Conservation (phyloP, 768 basidiomycete species). For the Cystobasidium ongulense region DNA sequence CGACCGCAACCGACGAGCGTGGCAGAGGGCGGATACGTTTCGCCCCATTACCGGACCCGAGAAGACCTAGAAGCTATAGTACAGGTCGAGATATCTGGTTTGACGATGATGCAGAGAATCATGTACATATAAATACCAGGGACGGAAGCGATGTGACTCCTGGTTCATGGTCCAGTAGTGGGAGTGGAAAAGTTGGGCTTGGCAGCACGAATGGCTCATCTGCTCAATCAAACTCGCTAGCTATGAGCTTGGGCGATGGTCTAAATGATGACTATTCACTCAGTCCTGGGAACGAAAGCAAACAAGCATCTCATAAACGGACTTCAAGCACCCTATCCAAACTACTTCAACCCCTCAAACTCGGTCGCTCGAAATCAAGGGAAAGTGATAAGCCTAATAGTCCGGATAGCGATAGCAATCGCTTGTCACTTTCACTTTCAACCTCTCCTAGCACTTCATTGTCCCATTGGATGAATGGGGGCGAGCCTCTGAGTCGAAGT, state of each 20-base stretch:
- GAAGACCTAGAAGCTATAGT: constrained; percentile 10
- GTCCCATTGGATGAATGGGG: constrained; percentile 3
- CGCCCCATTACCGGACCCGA: constrained; percentile 24
- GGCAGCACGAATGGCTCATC: constrained; percentile 3
- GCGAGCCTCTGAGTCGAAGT: constrained; percentile 10
- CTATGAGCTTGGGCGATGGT: background rate
- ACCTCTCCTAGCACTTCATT: background rate
- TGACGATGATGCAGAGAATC: background rate
- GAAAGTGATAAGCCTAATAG: constrained; percentile 2
- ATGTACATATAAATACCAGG: constrained; percentile 8
- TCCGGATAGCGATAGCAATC: background rate
- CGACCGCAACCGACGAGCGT: background rate
- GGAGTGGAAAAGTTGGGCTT: background rate
- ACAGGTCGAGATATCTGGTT: constrained; percentile 23
- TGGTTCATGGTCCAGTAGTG: background rate
- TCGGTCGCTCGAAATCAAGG: constrained; percentile 19
- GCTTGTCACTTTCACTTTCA: background rate
- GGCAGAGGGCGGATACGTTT: constrained; percentile 8
- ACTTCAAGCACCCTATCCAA: constrained; percentile 6
- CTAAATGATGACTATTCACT: background rate
- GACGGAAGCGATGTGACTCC: background rate
- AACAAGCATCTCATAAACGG: background rate
- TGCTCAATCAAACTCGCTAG: background rate
- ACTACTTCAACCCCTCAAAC: constrained; percentile 21
- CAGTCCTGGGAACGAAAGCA: background rate